Evolutionary conservation across 2,329 filamentous ascomycete species (phyloP).

Genomic region (Talaromyces sp.): DNA sequence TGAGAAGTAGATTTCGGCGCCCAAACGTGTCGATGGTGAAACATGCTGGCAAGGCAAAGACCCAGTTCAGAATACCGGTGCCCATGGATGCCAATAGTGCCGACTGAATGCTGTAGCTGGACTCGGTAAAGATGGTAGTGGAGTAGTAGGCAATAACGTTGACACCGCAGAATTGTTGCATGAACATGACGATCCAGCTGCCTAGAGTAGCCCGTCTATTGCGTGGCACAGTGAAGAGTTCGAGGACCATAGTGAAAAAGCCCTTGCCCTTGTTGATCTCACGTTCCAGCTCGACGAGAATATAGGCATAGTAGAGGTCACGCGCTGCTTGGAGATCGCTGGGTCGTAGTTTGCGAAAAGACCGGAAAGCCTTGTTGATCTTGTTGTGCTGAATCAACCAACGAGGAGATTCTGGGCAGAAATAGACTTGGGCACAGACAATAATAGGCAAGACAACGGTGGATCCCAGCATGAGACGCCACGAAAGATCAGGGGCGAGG

Average conservation of each 20-base stretch:
- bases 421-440: slow-evolving; percentile 56
- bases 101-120: slow-evolving; percentile 44
- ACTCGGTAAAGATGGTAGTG: slow-evolving; percentile 55
- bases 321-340: slow-evolving; percentile 50
- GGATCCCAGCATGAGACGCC: slow-evolving; percentile 65
- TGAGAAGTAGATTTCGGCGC: slow-evolving; percentile 55
- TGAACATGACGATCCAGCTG: slow-evolving; percentile 57
- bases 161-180: slow-evolving; percentile 40
- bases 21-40: slow-evolving; percentile 64
- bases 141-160: slow-evolving; percentile 59
- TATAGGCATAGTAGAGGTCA: slow-evolving; percentile 52
- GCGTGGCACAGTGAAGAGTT: slow-evolving; percentile 56
- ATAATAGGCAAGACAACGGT: slow-evolving; percentile 57
- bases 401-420: slow-evolving; percentile 54
- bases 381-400: slow-evolving; percentile 47
- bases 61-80: slow-evolving; percentile 60
- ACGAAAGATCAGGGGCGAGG: slow-evolving; percentile 48
- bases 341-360: slow-evolving; percentile 44
- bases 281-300: slow-evolving; percentile 57
- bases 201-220: slow-evolving; percentile 55
- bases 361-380: slow-evolving; percentile 41
- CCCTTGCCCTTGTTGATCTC: slow-evolving; percentile 46
- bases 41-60: slow-evolving; percentile 59
- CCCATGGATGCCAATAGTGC: slow-evolving; percentile 58
- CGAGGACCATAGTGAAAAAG: slow-evolving; percentile 48